Evolutionary conservation across 148 eudicot genomes (phyloP), one percentile per base, ranked within the genome.

Genomic region (Heliosperma pusillum): DNA sequence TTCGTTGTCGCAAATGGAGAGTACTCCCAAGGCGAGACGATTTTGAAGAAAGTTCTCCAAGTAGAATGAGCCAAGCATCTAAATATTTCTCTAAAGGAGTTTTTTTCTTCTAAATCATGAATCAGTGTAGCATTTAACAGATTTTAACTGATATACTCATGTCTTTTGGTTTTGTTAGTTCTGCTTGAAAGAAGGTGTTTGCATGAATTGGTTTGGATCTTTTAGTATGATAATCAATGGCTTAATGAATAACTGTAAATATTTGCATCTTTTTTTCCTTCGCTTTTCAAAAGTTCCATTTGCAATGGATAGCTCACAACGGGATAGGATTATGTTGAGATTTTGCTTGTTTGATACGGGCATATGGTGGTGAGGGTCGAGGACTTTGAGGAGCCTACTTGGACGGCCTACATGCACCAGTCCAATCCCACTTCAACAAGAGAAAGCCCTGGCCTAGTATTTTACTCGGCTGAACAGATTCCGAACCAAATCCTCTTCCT

Each of bases 1-100:
- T 53, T 87, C 93, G 0, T 82, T 91, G 85, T 91, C 96, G 0
- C 96, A 92, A 0, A 63, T 89, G 77, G 82, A 84, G n/a, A 76
- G 47, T 60, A 78, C 71, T 7, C 72, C 8, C 29, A 82, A 22
- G 85, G 82, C 44, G 90, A 83, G 67, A 86, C 75, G 44, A 57
- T 76, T 9, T 80, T 81, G 85, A 82, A 77, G 84, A 84, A 84
- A 63, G 52, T 55, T 16, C 79, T 80, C 33, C 64, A 86, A 86
- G 81, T 86, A 79, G 77, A 44, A 26, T 52, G 64, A 52, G 47
- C 75, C 52, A 50, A 19, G 27, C 27, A 17, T 53, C 24, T 50
- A 70, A 73, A 30, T 22, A 60, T 20, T 45, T 55, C 29, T 20
- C 24, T 60, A 22, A 44, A 56, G 59, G 21, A 8, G 17, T 52